Base-by-base conservation (phyloP, 345 rosid genomes). In the Populus alba region DNA sequence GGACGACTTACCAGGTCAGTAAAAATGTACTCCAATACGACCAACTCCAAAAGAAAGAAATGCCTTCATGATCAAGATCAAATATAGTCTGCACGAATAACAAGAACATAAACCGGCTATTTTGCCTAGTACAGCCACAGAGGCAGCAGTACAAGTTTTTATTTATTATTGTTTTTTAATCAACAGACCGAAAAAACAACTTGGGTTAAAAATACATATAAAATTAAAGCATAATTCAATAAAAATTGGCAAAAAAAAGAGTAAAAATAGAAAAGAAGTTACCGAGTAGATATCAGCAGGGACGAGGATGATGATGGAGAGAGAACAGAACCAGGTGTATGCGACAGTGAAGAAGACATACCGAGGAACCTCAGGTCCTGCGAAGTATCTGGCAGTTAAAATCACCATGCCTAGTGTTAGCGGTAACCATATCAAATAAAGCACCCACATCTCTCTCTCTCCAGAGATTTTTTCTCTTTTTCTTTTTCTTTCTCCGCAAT, bases 201-300 rank as follows among this genome's bases (percentile, higher is more conserved):
- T 59, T 29, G 23, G n/a, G 10, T 59, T 23, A 59, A n/a, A 11
- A 23, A 59, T 5, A 15, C 17, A 47, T 15, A 47, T 47, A 15
- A 1, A 15, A 47, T 47, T 0, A 47, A 70, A 43, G n/a, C 43
- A 45, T 9, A 43, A 43, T n/a, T 9, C 17, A 33, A 20, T 18
- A 25, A 8, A 25, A 29, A 77, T 1, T 18, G 47, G 8, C 13
- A 37, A 57, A 22, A 31, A 15, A 18, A 18, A 45, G 3, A 69
- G 23, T 12, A 20, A 68, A n/a, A 13, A n/a, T 22, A 15, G 12
- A 63, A 75, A 27, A 20, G 7, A 43, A 71, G 68, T 41, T 83
- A 94, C 99, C 91, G 92, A 82, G 94, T 97, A 94, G 82, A 97
- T 97, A 82, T 95, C 97, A 78, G 98, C 97, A 70, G 98, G 98